Percentiles rank a stretch among this genome's conserved stretches.
Conservation (phyloP, 352 stramenopile species). For the Pythium insidiosum region DNA sequence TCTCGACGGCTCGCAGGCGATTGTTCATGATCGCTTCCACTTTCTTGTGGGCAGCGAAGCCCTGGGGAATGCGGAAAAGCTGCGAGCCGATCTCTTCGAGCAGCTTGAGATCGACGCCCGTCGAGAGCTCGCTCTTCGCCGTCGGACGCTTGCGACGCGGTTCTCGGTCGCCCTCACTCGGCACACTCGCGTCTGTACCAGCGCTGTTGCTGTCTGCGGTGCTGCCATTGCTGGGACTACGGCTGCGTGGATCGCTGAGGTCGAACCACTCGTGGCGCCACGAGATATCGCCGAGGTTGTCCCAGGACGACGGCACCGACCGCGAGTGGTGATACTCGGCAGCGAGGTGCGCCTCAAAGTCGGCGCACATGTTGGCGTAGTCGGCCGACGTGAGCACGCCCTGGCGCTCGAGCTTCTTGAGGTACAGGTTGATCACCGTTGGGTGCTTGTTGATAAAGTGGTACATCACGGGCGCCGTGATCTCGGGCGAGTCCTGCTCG, state of each 20-base stretch:
- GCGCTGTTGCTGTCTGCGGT: neutral
- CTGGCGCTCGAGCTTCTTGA: conserved; percentile 55
- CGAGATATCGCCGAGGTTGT: conserved; percentile 55
- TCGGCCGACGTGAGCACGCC: conserved; percentile 39
- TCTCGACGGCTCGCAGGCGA: conserved; percentile 66
- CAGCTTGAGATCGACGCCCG: conserved; percentile 64
- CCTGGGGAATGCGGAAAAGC: conserved; percentile 71
- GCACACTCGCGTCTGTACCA: too few relatives aligned
- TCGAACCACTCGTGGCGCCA: conserved; percentile 66
- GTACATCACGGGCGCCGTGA: conserved; percentile 89
- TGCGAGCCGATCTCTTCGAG: conserved; percentile 69
- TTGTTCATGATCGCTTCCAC: conserved; percentile 86
- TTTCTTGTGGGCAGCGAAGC: conserved; percentile 81
- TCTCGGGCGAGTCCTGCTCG: conserved; percentile 89
- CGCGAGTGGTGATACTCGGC: conserved; percentile 71
- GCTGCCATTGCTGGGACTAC: neutral
- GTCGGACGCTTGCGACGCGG: neutral
- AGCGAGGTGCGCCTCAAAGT: conserved; percentile 57
- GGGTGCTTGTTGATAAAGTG: conserved; percentile 84
- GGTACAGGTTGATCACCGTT: conserved; percentile 71
- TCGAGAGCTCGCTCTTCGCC: conserved; percentile 12
- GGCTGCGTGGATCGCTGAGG: conserved; percentile 10
- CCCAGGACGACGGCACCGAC: conserved; percentile 62
- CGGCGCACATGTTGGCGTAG: conserved; percentile 36
- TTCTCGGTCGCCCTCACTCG: too few relatives aligned